These are phyloP conservation scores for Tubosaeta sp. DNA, from an alignment of 768 basidiomycete genomes.

Conservation along the genomic window DNA sequence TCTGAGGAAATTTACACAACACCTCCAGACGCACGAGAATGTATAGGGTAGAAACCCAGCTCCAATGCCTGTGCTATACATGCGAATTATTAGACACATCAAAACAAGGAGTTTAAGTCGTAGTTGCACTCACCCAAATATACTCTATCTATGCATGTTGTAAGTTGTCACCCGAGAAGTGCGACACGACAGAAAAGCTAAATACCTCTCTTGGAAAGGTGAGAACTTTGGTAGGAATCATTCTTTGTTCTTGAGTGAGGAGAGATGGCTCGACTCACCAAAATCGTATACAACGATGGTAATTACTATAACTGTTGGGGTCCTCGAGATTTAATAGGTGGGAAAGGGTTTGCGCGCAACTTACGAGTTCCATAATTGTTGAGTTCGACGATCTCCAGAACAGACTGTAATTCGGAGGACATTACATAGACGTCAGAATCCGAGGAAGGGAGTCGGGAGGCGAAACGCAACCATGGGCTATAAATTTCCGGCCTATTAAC, in stretches of 20 bases:
- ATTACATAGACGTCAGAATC: too few relatives aligned
- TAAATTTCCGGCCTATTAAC: too few relatives aligned
- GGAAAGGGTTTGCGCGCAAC: neutral
- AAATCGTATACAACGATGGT: neutral
- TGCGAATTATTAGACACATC: neutral
- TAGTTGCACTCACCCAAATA: neutral
- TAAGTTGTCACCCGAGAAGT: neutral
- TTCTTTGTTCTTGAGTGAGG: too few relatives aligned
- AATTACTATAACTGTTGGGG: neutral
- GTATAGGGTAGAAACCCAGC: constrained; percentile 1
- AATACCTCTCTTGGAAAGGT: too few relatives aligned
- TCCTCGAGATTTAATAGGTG: neutral
- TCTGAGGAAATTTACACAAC: neutral
- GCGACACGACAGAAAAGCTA: too few relatives aligned
- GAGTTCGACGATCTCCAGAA: neutral
- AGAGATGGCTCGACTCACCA: too few relatives aligned
- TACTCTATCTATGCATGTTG: neutral
- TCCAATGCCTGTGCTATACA: constrained; percentile 1
- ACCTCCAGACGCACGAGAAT: neutral
- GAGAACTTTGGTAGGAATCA: too few relatives aligned
- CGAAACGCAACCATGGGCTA: too few relatives aligned
- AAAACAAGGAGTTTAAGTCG: too few relatives aligned
- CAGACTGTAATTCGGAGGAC: too few relatives aligned
- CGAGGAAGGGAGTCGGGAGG: too few relatives aligned
- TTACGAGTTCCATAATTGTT: neutral